Percentiles rank a stretch among this genome's conserved stretches.
Evolutionary conservation across 257 asterid species (phyloP).

Genomic region (Ehretia macrophylla): DNA sequence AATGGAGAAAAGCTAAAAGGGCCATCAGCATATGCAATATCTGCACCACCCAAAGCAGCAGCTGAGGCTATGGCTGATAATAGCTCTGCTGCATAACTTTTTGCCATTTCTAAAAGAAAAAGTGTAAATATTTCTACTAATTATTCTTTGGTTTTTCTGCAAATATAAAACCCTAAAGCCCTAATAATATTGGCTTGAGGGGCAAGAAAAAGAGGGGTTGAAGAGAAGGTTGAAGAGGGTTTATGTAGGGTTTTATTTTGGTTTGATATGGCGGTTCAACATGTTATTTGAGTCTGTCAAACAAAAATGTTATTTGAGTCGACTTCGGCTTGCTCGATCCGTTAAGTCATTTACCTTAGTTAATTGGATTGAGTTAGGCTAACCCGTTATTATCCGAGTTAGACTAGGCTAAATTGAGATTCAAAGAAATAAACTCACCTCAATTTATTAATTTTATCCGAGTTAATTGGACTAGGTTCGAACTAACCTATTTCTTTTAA

Average conservation of each 20-base stretch:
- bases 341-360: too few relatives aligned
- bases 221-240: not conserved
- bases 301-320: too few relatives aligned
- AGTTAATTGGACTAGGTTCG: too few relatives aligned
- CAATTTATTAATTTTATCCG: too few relatives aligned
- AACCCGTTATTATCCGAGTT: too few relatives aligned
- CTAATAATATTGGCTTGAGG: not conserved
- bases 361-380: too few relatives aligned
- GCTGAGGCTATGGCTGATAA: conserved; percentile 53
- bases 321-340: too few relatives aligned
- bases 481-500: too few relatives aligned
- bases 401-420: too few relatives aligned
- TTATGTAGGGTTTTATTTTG: not conserved
- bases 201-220: not conserved
- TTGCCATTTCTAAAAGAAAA: not conserved
- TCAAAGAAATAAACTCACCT: too few relatives aligned
- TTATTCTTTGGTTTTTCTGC: not conserved
- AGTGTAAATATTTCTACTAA: not conserved
- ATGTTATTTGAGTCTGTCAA: too few relatives aligned
- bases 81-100: conserved; percentile 51
- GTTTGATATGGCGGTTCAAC: not conserved
- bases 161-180: not conserved
- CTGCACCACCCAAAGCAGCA: conserved; percentile 44
- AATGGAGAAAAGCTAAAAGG: conserved; percentile 49
- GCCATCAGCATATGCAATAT: conserved; percentile 56